These are phyloP conservation scores for Aspergillus udagawae DNA, from an alignment of 2,329 filamentous ascomycete genomes.

Conservation along the genomic window DNA sequence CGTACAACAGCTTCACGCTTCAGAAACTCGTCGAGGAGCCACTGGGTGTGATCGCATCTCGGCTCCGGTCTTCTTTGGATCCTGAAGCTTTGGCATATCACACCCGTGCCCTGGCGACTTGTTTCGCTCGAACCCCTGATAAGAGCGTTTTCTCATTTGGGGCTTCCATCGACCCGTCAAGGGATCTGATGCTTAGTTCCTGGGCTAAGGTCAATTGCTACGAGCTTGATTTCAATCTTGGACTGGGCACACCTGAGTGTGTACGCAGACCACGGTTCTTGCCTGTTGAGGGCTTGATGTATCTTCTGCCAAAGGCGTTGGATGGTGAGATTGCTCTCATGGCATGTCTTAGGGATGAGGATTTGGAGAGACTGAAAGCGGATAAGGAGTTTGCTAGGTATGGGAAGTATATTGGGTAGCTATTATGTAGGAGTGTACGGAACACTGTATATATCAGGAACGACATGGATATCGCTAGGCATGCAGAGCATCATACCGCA, in stretches of 20 bases:
- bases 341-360: conserved; percentile 47
- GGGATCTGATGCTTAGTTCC: conserved; percentile 52
- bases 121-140: conserved; percentile 30
- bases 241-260: conserved; percentile 44
- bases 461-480: not conserved
- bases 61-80: conserved; percentile 40
- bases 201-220: conserved; percentile 50
- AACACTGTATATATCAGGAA: not conserved
- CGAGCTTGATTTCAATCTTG: conserved; percentile 44
- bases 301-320: conserved; percentile 45
- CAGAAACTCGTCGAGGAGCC: conserved; percentile 26
- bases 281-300: conserved; percentile 47
- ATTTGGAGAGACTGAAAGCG: conserved; percentile 42
- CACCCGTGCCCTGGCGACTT: conserved; percentile 43
- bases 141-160: conserved; percentile 27
- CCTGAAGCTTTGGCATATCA: conserved; percentile 31
- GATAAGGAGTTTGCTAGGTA: conserved; percentile 44
- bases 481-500: not conserved
- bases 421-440: conserved; percentile 1
- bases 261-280: conserved; percentile 49
- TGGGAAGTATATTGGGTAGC: conserved; percentile 33
- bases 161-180: conserved; percentile 30
- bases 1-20: conserved; percentile 34
- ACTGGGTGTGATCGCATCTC: conserved; percentile 35
- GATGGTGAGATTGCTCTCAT: conserved; percentile 45